Conservation (phyloP, 148 eudicot species). For the Fagopyrum homotropicum region DNA sequence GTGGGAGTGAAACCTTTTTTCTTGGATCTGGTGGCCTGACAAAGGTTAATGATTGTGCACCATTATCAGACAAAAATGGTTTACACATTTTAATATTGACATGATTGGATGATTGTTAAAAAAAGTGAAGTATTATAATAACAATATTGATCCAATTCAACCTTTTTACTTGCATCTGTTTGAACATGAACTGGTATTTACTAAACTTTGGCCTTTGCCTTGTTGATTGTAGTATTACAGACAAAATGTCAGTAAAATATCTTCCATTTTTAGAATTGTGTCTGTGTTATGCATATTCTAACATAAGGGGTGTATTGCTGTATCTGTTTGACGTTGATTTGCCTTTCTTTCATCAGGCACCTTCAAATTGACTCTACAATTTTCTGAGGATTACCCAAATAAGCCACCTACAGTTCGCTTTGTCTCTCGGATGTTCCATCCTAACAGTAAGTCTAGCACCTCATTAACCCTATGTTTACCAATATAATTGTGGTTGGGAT, state of each 20-base stretch:
- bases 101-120: background rate
- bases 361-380: conserved; percentile 63
- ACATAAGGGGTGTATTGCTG: background rate
- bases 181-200: background rate
- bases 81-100: background rate
- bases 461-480: background rate
- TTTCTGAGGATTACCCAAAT: conserved; percentile 58
- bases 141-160: background rate
- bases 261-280: background rate
- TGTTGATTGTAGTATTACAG: background rate
- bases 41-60: background rate
- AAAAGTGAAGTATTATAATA: background rate
- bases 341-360: conserved; percentile 39
- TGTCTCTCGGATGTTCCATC: conserved; percentile 67
- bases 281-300: background rate
- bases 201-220: background rate
- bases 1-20: background rate
- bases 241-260: background rate
- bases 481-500: background rate
- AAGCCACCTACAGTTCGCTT: conserved; percentile 65
- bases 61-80: background rate
- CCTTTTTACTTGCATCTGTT: background rate
- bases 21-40: background rate
- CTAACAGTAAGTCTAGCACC: conserved; percentile 42
- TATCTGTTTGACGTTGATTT: background rate